Evolutionary conservation across 768 basidiomycete species (phyloP).

Genomic region (Hydnum rufescens): DNA sequence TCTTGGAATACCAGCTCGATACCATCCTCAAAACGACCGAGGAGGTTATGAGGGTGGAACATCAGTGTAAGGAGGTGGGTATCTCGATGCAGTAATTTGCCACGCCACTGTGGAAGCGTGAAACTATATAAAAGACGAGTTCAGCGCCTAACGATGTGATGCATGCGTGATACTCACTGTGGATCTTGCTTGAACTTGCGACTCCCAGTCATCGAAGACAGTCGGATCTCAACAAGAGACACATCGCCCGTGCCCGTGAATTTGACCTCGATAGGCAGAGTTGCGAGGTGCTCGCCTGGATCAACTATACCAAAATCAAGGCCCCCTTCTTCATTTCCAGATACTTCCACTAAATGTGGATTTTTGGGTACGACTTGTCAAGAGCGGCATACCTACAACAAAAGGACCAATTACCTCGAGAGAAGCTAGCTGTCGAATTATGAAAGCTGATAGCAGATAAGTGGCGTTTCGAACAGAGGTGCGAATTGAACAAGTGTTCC

Average conservation of each 20-base stretch:
- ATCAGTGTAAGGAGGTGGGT: neutral
- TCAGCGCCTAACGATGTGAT: conserved; percentile 1
- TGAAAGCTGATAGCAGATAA: neutral
- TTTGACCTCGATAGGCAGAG: neutral
- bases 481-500: neutral
- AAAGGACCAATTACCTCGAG: too few species aligned
- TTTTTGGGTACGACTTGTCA: neutral
- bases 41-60: conserved; percentile 5
- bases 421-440: neutral
- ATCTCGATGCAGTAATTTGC: neutral
- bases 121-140: neutral
- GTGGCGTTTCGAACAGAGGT: neutral
- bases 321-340: neutral
- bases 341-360: neutral
- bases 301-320: neutral
- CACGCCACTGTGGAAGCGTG: neutral
- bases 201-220: neutral
- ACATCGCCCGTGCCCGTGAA: neutral
- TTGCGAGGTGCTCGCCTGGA: neutral
- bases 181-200: neutral
- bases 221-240: neutral
- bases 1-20: conserved; percentile 30
- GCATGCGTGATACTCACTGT: neutral
- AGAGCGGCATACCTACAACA: too few species aligned
- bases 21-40: conserved; percentile 28